Conservation (phyloP, 345 rosid genomes). For the Eucalyptus leucophloia region DNA sequence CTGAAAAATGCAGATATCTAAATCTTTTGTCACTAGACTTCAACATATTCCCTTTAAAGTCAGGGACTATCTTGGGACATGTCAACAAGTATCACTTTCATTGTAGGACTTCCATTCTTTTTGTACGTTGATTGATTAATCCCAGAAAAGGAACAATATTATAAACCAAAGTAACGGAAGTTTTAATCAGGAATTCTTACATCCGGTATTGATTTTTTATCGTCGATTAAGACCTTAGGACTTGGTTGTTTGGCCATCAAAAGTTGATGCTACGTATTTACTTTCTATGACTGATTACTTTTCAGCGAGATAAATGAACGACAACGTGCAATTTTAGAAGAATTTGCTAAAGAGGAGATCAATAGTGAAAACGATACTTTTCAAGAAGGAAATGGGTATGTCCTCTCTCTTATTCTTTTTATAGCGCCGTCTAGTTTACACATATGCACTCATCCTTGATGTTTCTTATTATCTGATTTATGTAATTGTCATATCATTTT, state of each 20-base stretch:
- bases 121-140: not conserved
- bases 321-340: constrained; percentile 75
- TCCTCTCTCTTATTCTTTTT: not conserved
- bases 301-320: constrained; percentile 55
- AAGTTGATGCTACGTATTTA: not conserved
- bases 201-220: not conserved
- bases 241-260: not conserved
- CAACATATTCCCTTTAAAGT: not conserved
- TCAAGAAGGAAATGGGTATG: constrained; percentile 57
- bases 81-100: not conserved
- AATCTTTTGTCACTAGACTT: not conserved
- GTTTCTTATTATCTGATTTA: not conserved
- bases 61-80: not conserved
- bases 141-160: not conserved
- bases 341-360: constrained; percentile 78
- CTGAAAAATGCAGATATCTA: not conserved
- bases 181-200: not conserved
- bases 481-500: not conserved
- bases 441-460: not conserved
- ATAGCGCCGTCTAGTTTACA: not conserved
- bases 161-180: not conserved
- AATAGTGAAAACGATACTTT: constrained; percentile 23
- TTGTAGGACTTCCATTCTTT: not conserved
- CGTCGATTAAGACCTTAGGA: not conserved
- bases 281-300: not conserved